Evolutionary conservation across 768 basidiomycete species (phyloP), one percentile per base, ranked within the genome.

Genomic region (Royoungia palumana): DNA sequence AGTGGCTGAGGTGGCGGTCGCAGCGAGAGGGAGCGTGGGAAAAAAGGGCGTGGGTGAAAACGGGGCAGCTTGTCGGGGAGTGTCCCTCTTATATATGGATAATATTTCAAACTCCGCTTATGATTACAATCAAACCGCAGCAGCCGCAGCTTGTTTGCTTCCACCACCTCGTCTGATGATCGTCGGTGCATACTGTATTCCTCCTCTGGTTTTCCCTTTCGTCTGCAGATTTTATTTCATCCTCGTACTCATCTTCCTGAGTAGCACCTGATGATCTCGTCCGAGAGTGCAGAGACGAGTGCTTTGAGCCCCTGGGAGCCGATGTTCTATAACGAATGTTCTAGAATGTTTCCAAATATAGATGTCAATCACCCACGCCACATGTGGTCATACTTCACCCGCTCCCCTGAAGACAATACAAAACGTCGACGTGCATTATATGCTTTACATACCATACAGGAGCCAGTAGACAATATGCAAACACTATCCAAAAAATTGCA

Each of bases 81-180:
- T 38, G 24, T 9, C 45, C 44, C 17, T 25, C 21, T 66, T 68
- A 68, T 68, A 68, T 70, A 68, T 22, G 44, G 11, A 16, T 38
- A 3, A 2, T 1, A 51, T 41, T 68, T 66, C 0, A 64, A 62
- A 60, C 66, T 64, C 66, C 66, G 66, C 58, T 49, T 11, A 66
- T 46, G 51, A 59, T 53, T 50, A 60, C 57, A 10, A 49, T 54
- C 42, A 44, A 22, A 54, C 54, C 50, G 12, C 39, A 20, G 7
- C 34, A 45, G 19, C 17, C 35, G 34, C 19, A 28, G 56, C 52
- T 38, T 54, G 53, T 53, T 52, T 66, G 44, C 62, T 49, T 41
- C 62, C 62, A 67, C 58, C 62, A 67, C 44, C 12, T 8, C 41
- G 35, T 41, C 0, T 0, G 8, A 44, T 56, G 59, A 57, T 61